These are phyloP conservation scores for Calonectria fujianensis DNA, from an alignment of 2,329 filamentous ascomycete species.

Conservation along the genomic window DNA sequence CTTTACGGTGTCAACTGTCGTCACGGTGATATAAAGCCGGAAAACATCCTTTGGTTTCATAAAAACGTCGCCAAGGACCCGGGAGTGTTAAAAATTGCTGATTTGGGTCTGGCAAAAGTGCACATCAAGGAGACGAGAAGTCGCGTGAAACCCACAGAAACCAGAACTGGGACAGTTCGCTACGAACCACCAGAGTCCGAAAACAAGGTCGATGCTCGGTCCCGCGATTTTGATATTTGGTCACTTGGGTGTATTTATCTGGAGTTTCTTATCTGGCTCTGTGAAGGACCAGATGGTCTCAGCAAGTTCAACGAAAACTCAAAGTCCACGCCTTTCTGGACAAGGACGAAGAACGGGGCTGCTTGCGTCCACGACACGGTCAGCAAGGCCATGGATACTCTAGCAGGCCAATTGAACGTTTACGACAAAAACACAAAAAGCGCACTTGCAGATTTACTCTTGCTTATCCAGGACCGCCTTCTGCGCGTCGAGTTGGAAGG, in stretches of 20 bases:
- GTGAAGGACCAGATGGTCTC: not conserved
- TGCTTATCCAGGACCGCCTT: not conserved
- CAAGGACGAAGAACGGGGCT: not conserved
- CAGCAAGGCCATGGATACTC: not conserved
- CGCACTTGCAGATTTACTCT: not conserved
- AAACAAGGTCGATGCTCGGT: not conserved
- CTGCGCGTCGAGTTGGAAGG: not conserved
- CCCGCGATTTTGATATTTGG: constrained; percentile 11
- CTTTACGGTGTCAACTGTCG: not conserved
- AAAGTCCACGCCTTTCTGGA: not conserved
- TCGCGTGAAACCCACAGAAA: constrained; percentile 1
- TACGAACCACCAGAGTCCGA: constrained; percentile 10
- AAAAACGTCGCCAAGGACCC: not conserved
- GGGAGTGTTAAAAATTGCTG: not conserved
- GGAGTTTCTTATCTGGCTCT: not conserved
- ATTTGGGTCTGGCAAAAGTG: not conserved
- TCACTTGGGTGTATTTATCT: not conserved
- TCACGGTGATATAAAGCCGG: constrained; percentile 3
- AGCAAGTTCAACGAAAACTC: not conserved
- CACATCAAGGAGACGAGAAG: not conserved
- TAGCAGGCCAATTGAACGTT: not conserved
- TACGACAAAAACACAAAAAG: not conserved
- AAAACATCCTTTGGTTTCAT: constrained; percentile 14
- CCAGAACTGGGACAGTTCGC: not conserved
- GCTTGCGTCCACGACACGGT: not conserved